Conservation (phyloP, 768 basidiomycete species). For the Serendipita sp. region DNA sequence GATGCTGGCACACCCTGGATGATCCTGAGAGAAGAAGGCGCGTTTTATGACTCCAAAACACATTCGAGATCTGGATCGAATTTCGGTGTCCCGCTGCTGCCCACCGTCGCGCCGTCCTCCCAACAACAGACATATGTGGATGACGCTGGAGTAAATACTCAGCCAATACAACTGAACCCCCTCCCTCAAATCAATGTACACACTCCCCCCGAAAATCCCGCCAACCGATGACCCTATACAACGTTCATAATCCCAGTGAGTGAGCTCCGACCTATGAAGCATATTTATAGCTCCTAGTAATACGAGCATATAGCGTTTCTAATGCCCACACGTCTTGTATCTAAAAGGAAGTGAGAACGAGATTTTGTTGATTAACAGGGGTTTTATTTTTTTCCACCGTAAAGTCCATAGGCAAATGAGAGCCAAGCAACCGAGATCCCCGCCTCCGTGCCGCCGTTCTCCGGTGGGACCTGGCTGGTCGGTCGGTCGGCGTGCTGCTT, state of each 20-base stretch:
- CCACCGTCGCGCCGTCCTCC: neutral
- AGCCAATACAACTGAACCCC: neutral
- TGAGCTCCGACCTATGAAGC: too few species aligned
- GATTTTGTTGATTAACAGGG: too few species aligned
- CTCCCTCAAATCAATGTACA: neutral
- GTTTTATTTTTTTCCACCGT: too few species aligned
- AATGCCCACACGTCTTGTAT: too few species aligned
- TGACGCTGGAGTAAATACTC: neutral
- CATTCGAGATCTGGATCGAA: neutral
- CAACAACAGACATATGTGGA: neutral
- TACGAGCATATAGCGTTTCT: too few species aligned
- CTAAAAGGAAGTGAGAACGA: too few species aligned
- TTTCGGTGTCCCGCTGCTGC: neutral
- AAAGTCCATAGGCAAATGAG: too few species aligned
- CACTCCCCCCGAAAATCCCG: neutral
- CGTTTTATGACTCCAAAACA: neutral
- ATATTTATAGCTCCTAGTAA: too few species aligned
- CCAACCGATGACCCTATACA: neutral
- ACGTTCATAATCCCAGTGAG: neutral
- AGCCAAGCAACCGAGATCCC: too few species aligned
- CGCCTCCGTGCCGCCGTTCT: too few species aligned
- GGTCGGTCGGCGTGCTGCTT: too few species aligned
- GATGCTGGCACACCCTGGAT: constrained; percentile 1
- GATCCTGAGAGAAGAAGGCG: neutral
- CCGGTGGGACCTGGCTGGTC: too few species aligned